Conservation (phyloP, 805 yeast genomes). For the Cyberlindnera misumaiensis region DNA sequence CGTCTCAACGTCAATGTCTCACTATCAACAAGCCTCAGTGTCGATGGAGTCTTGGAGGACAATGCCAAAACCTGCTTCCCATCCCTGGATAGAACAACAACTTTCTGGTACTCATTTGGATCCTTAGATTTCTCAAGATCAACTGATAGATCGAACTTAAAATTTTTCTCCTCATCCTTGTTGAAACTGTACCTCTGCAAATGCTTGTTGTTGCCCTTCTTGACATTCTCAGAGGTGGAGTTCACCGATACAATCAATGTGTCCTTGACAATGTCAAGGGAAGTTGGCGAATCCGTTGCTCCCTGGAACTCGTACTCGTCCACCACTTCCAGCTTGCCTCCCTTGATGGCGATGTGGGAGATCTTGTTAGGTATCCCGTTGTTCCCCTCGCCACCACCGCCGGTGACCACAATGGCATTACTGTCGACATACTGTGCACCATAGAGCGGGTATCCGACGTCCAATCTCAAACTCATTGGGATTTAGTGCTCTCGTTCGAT, state of each 20-base stretch:
- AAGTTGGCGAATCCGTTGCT: slow-evolving; percentile 84
- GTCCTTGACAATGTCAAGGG: slow-evolving; percentile 49
- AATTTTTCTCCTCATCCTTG: slow-evolving; percentile 2
- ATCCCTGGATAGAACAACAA: slow-evolving; percentile 49
- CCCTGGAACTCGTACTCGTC: slow-evolving; percentile 55
- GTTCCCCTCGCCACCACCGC: slow-evolving; percentile 95
- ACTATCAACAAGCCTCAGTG: slow-evolving; percentile 53
- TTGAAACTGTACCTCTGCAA: slow-evolving; percentile 48
- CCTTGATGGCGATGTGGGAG: slow-evolving; percentile 48
- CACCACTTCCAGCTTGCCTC: slow-evolving; percentile 44
- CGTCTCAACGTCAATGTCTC: slow-evolving; percentile 45
- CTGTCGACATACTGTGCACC: slow-evolving; percentile 67
- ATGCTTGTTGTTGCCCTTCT: slow-evolving; percentile 60
- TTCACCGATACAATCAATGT: slow-evolving; percentile 70
- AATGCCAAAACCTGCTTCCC: slow-evolving; percentile 62
- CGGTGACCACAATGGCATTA: slow-evolving; percentile 61
- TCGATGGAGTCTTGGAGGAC: slow-evolving; percentile 52
- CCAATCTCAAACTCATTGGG: slow-evolving; percentile 2
- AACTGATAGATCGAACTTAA: slow-evolving; percentile 56
- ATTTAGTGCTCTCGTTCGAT: too few species aligned
- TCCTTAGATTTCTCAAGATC: slow-evolving; percentile 45
- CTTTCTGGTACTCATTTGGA: slow-evolving; percentile 51
- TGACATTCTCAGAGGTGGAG: slow-evolving; percentile 52
- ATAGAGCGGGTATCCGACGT: slow-evolving; percentile 61
- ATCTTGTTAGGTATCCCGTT: slow-evolving; percentile 84